Evolutionary conservation across 495 filamentous ascomycete genomes (phyloP).

Genomic region (Podospora conica): DNA sequence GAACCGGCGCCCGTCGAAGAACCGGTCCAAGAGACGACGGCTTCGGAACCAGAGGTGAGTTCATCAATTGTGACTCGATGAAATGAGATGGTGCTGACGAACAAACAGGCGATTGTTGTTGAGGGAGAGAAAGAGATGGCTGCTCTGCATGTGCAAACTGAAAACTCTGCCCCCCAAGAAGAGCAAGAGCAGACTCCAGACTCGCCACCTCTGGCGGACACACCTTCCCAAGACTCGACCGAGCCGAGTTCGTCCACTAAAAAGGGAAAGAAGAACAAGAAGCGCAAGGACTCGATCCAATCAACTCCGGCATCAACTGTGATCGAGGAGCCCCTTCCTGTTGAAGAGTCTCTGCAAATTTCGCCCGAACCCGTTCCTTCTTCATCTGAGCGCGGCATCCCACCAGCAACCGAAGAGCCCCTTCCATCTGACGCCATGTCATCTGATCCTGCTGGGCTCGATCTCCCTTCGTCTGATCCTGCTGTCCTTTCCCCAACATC

Average conservation of each 20-base stretch:
- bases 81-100: not conserved
- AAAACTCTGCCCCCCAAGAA: not conserved
- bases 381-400: not conserved
- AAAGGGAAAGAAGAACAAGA: constrained; percentile 28
- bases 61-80: not conserved
- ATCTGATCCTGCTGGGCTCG: not conserved
- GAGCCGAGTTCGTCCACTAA: constrained; percentile 8
- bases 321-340: not conserved
- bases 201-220: not conserved
- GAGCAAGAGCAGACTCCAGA: not conserved
- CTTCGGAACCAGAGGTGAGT: not conserved
- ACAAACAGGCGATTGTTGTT: not conserved
- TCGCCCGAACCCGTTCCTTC: not conserved
- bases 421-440: not conserved
- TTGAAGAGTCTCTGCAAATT: not conserved
- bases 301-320: not conserved
- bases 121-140: not conserved
- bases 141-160: not conserved
- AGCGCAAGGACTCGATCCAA: constrained; percentile 1
- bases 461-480: not conserved
- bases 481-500: not conserved
- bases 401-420: not conserved
- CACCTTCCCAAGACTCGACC: constrained; percentile 5
- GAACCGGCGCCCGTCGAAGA: not conserved
- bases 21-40: not conserved